Percentiles rank a stretch among this genome's conserved stretches.
phyloP scores from a whole-genome alignment of 2,329 filamentous ascomycete genomes.

The Diplodia corticola region DNA sequence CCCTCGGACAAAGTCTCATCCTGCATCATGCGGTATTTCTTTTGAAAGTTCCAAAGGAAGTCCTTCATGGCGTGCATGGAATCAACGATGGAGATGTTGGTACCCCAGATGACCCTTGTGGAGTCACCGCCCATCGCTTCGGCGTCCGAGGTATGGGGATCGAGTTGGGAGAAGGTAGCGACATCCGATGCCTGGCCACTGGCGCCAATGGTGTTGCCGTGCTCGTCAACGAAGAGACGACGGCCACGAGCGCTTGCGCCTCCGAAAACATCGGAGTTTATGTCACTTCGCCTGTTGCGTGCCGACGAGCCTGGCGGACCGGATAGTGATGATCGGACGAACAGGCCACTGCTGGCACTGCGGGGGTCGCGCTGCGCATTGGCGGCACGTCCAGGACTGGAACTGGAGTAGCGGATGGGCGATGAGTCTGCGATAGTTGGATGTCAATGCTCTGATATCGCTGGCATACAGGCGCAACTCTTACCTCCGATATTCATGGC shows the following conservation, averaged over 20 bases:
- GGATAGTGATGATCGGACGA: conserved; percentile 61
- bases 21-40: conserved; percentile 89
- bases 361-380: conserved; percentile 63
- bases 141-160: conserved; percentile 89
- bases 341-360: conserved; percentile 84
- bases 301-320: conserved; percentile 55
- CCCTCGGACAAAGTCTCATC: conserved; percentile 76
- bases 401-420: conserved; percentile 87
- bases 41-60: conserved; percentile 87
- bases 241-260: conserved; percentile 52
- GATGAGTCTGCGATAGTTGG: conserved; percentile 69
- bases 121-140: conserved; percentile 80
- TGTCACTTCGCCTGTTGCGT: conserved; percentile 75
- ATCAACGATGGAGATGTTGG: conserved; percentile 90
- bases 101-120: conserved; percentile 90
- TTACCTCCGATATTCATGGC: conserved; percentile 63
- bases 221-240: conserved; percentile 64
- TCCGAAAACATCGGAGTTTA: conserved; percentile 74
- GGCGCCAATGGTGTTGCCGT: conserved; percentile 59
- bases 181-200: conserved; percentile 55
- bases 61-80: conserved; percentile 86
- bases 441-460: conserved; percentile 26
- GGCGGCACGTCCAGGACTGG: conserved; percentile 70
- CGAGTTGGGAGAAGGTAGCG: conserved; percentile 64
- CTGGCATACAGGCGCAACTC: conserved; percentile 24